Base-by-base conservation (phyloP, 768 basidiomycete species). In the Podaxis sp. region DNA sequence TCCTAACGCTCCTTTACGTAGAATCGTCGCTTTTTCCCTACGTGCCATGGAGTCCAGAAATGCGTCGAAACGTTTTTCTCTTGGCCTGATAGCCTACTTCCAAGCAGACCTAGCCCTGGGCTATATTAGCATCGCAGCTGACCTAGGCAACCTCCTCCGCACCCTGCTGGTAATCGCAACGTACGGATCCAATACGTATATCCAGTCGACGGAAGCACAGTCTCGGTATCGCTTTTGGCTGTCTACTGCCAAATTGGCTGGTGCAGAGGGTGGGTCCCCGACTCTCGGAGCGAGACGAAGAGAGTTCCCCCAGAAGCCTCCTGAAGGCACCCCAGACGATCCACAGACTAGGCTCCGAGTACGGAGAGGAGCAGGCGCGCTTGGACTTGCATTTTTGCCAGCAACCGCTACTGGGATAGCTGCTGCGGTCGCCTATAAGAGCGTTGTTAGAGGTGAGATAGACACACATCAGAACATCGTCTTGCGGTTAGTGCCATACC, bases 221-320 rank as follows among this genome's bases (percentile, higher is more conserved):
- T 61, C 62, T 3, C 50, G 52, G 23, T 55, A 50, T 35, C 44
- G 57, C 14, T 50, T 35, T 38, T 74, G n/a, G 53, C 58, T 13
- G 69, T 63, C 25, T 72, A 76, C 59, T 60, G 68, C 66, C 72
- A 76, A 67, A 40, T 68, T 44, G 71, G 68, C 28, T 68, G 74
- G 64, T 2, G 23, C 73, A 42, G 76, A 32, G 32, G 32, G 9
- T 32, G 32, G 32, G 9, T 32, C 75, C 3, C 76, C 68, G 51
- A 71, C 77, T 18, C 68, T 69, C 9, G 69, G 76, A 46, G 69
- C 72, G 7, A 68, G 69, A 61, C 75, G 77, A 47, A 71, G 73
- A 61, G 68, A 57, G 16, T 67, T 66, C 4, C 32, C 64, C 4
- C 66, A 64, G 61, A 62, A 14, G 14, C 64, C 64, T 21, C 73